A percentile compares a stretch with the other conserved stretches of the same genome.
Evolutionary conservation across 371 early-diverging fungal genomes (phyloP).

Genomic region (Mucor piriformis): DNA sequence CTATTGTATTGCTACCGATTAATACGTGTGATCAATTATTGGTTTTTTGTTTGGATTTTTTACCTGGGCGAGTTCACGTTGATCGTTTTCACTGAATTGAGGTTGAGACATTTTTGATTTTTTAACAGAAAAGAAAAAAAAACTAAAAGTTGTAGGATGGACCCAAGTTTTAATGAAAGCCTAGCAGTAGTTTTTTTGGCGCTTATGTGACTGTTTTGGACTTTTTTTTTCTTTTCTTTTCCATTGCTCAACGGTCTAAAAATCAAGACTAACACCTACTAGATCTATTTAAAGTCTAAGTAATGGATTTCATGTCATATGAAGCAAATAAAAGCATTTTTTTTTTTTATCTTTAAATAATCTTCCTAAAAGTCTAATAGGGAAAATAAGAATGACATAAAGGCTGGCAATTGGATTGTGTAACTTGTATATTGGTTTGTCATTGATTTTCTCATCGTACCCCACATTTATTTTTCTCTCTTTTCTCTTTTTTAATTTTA

Average conservation of each 20-base stretch:
- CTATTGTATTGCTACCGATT: slow-evolving; percentile 7
- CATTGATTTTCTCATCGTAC: no score
- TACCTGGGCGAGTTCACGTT: slow-evolving; percentile 63
- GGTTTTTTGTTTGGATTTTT: not conserved
- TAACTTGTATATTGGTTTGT: no score
- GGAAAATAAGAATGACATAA: no score
- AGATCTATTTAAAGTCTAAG: not conserved
- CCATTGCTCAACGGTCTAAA: not conserved
- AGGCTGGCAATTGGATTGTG: no score
- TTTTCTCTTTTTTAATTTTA: slow-evolving; percentile 2
- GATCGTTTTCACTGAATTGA: slow-evolving; percentile 61
- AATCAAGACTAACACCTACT: not conserved
- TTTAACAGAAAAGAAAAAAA: slow-evolving; percentile 11
- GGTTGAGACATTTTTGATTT: slow-evolving; percentile 20
- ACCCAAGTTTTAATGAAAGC: slow-evolving; percentile 9
- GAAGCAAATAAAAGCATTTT: no score
- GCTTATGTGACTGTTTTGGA: slow-evolving; percentile 3
- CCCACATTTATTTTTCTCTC: not conserved
- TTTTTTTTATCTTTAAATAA: no score
- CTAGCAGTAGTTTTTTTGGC: not conserved
- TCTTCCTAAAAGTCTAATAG: no score
- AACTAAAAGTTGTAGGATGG: not conserved
- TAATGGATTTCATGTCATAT: no score
- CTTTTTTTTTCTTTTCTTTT: not conserved
- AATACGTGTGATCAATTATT: no score